These are phyloP conservation scores for Kappamyces sp. DNA, from an alignment of 192 early-diverging fungal species.

Conservation along the genomic window DNA sequence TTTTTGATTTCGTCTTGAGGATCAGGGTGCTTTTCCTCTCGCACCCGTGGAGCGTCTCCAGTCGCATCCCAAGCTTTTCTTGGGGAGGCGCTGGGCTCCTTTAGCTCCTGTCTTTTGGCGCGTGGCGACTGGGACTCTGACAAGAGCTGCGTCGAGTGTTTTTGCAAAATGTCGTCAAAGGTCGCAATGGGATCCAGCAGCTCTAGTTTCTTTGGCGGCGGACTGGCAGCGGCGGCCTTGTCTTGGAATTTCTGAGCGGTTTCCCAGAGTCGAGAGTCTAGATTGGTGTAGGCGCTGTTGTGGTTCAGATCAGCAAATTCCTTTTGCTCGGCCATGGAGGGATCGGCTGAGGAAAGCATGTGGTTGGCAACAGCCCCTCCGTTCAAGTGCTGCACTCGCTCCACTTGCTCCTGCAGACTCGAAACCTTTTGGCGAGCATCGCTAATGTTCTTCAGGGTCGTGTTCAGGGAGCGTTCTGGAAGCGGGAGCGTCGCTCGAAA, in stretches of 20 bases:
- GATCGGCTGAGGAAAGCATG: background rate
- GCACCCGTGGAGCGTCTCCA: too few relatives aligned
- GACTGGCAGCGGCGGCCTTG: constrained; percentile 8
- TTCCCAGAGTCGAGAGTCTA: background rate
- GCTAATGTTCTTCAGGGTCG: constrained; percentile 7
- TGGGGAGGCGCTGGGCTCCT: too few relatives aligned
- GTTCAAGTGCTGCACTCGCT: background rate
- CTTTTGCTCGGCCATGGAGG: constrained; percentile 4
- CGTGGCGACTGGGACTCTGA: too few relatives aligned
- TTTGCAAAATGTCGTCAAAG: too few relatives aligned
- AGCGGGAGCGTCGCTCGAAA: too few relatives aligned
- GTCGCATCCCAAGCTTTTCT: too few relatives aligned
- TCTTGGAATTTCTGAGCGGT: background rate
- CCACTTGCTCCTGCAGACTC: constrained; percentile 4
- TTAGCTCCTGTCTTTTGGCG: too few relatives aligned
- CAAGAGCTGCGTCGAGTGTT: too few relatives aligned
- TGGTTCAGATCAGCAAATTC: background rate
- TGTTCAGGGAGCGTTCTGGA: background rate
- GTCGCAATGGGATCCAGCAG: too few relatives aligned
- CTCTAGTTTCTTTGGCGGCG: constrained; percentile 19
- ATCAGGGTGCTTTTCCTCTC: too few relatives aligned
- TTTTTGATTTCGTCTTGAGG: too few relatives aligned
- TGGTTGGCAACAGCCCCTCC: background rate
- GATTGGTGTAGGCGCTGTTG: background rate
- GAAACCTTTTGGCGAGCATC: constrained; percentile 6